Conservation (phyloP, 2,329 filamentous ascomycete species). For the Fusarium sambucinum region DNA sequence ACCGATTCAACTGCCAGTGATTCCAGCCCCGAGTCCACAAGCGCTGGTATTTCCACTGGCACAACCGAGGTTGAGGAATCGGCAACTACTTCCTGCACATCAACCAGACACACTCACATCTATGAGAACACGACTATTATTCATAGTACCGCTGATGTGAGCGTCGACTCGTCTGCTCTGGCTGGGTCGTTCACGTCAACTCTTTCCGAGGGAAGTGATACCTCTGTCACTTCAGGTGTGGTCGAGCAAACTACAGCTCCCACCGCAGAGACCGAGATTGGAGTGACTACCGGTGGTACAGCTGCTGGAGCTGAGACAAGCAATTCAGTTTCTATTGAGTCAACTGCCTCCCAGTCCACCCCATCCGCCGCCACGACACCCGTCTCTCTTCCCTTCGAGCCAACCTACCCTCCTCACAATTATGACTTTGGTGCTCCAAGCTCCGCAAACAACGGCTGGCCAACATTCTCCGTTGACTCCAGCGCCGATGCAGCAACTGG, state of each 20-base stretch:
- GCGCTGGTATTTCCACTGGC: not conserved
- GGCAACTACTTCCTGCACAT: conserved; percentile 23
- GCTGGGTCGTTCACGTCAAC: conserved; percentile 11
- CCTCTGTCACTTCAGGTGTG: not conserved
- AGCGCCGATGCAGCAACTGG: conserved; percentile 24
- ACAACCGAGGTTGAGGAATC: conserved; percentile 3
- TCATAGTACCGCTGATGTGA: conserved; percentile 15
- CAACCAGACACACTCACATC: conserved; percentile 26
- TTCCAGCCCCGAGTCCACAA: conserved; percentile 2
- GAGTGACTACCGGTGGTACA: not conserved
- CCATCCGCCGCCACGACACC: not conserved
- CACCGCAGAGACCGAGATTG: conserved; percentile 1
- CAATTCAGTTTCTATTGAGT: not conserved
- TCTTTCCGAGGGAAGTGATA: conserved; percentile 7
- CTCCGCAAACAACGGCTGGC: conserved; percentile 23
- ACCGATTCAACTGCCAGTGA: conserved; percentile 5
- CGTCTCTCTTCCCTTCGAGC: not conserved
- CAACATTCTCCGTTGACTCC: conserved; percentile 20
- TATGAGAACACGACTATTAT: conserved; percentile 36
- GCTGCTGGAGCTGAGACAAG: conserved; percentile 1
- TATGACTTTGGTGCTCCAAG: conserved; percentile 31
- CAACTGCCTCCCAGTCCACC: not conserved
- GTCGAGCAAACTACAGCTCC: not conserved
- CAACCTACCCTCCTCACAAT: conserved; percentile 22
- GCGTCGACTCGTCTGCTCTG: conserved; percentile 23